Evolutionary conservation across 2,329 filamentous ascomycete species (phyloP).

Genomic region (Epichloe hybrida): DNA sequence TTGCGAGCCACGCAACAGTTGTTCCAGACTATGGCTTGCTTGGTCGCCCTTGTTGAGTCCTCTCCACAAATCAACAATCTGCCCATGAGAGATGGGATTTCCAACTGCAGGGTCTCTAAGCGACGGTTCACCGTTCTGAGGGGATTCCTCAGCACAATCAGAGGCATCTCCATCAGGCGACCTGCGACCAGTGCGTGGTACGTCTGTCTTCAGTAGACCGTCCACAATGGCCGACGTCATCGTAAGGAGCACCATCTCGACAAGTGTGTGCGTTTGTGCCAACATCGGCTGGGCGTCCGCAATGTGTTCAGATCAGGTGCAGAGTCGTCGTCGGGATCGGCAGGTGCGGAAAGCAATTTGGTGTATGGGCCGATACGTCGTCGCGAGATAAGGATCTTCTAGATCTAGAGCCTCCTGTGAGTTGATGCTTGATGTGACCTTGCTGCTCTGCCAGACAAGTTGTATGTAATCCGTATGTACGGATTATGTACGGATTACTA

Average conservation of each 20-base stretch:
- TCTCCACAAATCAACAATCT: slow-evolving; percentile 51
- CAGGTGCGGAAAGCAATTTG: too few species aligned
- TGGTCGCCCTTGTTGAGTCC: slow-evolving; percentile 20
- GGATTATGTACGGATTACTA: too few species aligned
- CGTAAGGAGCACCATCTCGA: slow-evolving; percentile 60
- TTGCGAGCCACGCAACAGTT: slow-evolving; percentile 55
- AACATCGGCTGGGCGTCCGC: not conserved
- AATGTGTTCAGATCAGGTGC: not conserved
- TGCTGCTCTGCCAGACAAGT: too few species aligned
- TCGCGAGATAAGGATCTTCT: too few species aligned
- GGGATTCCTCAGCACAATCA: slow-evolving; percentile 9
- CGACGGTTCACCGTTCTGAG: slow-evolving; percentile 29
- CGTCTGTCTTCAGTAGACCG: slow-evolving; percentile 32
- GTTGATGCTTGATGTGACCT: too few species aligned
- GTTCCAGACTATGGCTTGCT: slow-evolving; percentile 44
- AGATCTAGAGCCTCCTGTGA: too few species aligned
- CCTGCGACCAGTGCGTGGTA: not conserved
- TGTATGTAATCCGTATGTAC: too few species aligned
- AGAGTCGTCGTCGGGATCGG: too few species aligned
- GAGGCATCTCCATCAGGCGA: slow-evolving; percentile 1
- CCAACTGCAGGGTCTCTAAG: slow-evolving; percentile 40
- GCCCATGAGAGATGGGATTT: slow-evolving; percentile 57
- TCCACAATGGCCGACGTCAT: slow-evolving; percentile 57
- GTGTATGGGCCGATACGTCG: too few species aligned
- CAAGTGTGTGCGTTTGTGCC: not conserved